Evolutionary conservation across 176 grass and related monocot species (phyloP).

Genomic region (Phragmites australis): DNA sequence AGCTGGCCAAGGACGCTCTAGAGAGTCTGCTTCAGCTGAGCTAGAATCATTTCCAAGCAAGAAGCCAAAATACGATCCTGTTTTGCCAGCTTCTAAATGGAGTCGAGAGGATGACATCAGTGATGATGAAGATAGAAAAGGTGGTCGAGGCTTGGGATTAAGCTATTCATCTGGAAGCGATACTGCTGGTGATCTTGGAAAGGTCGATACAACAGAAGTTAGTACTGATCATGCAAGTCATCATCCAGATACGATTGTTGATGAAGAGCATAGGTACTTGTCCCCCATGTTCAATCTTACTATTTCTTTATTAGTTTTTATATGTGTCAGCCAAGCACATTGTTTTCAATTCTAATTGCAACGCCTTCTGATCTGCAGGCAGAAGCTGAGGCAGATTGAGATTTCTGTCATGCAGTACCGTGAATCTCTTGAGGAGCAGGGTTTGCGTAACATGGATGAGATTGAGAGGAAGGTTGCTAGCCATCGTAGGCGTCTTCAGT

Average conservation of each 20-base stretch:
- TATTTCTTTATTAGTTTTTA: slow-evolving; percentile 24
- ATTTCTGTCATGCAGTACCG: slow-evolving; percentile 89
- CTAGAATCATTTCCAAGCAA: slow-evolving; percentile 39
- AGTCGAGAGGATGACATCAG: slow-evolving; percentile 75
- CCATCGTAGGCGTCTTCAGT: slow-evolving; percentile 74
- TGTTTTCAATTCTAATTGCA: slow-evolving; percentile 1
- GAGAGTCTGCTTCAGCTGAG: slow-evolving; percentile 39
- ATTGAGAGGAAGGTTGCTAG: slow-evolving; percentile 84
- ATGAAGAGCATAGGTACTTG: slow-evolving; percentile 81
- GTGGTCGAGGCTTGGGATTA: slow-evolving; percentile 63
- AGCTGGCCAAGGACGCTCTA: slow-evolving; percentile 19
- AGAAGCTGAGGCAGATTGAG: slow-evolving; percentile 88
- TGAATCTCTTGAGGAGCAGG: slow-evolving; percentile 91
- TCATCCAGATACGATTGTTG: slow-evolving; percentile 68
- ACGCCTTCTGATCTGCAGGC: slow-evolving; percentile 49
- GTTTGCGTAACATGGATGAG: slow-evolving; percentile 69
- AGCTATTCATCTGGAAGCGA: slow-evolving; percentile 99
- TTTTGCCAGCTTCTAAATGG: slow-evolving; percentile 95
- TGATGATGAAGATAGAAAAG: slow-evolving; percentile 66
- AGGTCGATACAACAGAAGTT: slow-evolving; percentile 48
- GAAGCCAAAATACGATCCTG: slow-evolving; percentile 68
- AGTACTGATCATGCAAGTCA: slow-evolving; percentile 29
- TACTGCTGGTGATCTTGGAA: slow-evolving; percentile 56
- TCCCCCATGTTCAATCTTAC: neutral
- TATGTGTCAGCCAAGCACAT: slow-evolving; percentile 4